Percentiles rank a stretch among this genome's conserved stretches.
These are phyloP conservation scores for Aeschynomene evenia DNA, from an alignment of 306 rosid species.

Conservation along the genomic window DNA sequence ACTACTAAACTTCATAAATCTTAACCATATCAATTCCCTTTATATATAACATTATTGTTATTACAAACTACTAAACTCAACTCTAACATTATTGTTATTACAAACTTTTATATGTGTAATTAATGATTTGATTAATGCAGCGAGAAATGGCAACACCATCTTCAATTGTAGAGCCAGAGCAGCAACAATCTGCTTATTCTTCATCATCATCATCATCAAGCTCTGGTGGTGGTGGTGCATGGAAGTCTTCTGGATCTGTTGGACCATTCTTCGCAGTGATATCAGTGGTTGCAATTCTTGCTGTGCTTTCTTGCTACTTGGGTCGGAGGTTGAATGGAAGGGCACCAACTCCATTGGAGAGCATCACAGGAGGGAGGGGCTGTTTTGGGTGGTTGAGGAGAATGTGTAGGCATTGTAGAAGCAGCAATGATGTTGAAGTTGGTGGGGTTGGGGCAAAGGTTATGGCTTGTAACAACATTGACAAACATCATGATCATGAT, in stretches of 20 bases:
- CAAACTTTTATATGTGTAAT: not conserved
- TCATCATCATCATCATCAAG: too few relatives aligned
- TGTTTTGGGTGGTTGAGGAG: slow-evolving; percentile 51
- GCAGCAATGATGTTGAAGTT: slow-evolving; percentile 22
- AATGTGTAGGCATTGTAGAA: slow-evolving; percentile 21
- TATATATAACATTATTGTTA: not conserved
- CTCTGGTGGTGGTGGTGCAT: slow-evolving; percentile 25
- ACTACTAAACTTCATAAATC: not conserved
- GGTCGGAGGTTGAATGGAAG: slow-evolving; percentile 42
- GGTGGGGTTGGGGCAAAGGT: slow-evolving; percentile 39
- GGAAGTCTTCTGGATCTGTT: slow-evolving; percentile 64
- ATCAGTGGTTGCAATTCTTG: slow-evolving; percentile 46
- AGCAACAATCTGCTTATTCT: slow-evolving; percentile 19
- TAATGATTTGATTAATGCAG: not conserved
- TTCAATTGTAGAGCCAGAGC: slow-evolving; percentile 31
- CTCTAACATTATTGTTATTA: not conserved
- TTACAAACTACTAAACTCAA: not conserved
- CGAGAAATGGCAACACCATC: slow-evolving; percentile 45
- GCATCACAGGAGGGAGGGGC: slow-evolving; percentile 32
- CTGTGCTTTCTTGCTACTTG: slow-evolving; percentile 60
- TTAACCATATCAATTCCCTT: not conserved
- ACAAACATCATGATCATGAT: slow-evolving; percentile 12
- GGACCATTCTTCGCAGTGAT: slow-evolving; percentile 73
- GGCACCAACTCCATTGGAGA: slow-evolving; percentile 46
- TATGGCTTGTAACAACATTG: slow-evolving; percentile 29